A percentile compares a stretch with the other conserved stretches of the same genome.
Conservation (phyloP, 2,329 filamentous ascomycete genomes). For the Penicillium sp. region DNA sequence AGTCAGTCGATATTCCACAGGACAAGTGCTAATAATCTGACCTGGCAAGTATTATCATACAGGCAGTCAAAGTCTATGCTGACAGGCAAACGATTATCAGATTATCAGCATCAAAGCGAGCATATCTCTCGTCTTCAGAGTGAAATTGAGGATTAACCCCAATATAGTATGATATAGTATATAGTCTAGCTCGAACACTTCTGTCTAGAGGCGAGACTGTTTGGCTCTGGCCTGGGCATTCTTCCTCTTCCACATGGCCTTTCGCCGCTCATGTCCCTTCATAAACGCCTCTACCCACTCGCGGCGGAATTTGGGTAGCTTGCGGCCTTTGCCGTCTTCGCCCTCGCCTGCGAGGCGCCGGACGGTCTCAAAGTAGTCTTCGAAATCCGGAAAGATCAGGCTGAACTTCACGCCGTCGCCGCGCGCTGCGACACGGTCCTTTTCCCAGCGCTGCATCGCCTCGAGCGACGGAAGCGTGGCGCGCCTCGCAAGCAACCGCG, state of each 20-base stretch:
- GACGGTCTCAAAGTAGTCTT: conserved; percentile 38
- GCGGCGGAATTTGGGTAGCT: conserved; percentile 35
- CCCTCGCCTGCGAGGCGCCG: conserved; percentile 37
- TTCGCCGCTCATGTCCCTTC: conserved; percentile 53
- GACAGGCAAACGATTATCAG: too few species aligned
- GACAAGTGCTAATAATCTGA: too few species aligned
- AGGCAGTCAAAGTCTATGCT: too few species aligned
- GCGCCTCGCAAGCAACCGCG: conserved; percentile 24
- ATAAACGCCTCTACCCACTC: conserved; percentile 44
- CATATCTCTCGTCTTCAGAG: too few species aligned
- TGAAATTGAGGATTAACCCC: too few species aligned
- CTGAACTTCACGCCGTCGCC: conserved; percentile 20
- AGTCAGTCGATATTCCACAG: too few species aligned
- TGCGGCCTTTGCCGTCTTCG: conserved; percentile 31
- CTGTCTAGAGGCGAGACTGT: too few species aligned
- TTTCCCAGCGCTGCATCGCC: conserved; percentile 25
- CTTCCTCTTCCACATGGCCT: conserved; percentile 54
- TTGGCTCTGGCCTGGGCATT: conserved; percentile 34
- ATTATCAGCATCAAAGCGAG: too few species aligned
- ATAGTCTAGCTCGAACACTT: too few species aligned
- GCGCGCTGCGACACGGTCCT: conserved; percentile 19
- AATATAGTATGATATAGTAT: too few species aligned
- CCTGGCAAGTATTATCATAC: too few species aligned
- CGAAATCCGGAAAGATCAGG: conserved; percentile 30
- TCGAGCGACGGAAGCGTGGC: not conserved